Base-by-base conservation (phyloP, 2,329 filamentous ascomycete species). In the Fusarium nodosum region DNA sequence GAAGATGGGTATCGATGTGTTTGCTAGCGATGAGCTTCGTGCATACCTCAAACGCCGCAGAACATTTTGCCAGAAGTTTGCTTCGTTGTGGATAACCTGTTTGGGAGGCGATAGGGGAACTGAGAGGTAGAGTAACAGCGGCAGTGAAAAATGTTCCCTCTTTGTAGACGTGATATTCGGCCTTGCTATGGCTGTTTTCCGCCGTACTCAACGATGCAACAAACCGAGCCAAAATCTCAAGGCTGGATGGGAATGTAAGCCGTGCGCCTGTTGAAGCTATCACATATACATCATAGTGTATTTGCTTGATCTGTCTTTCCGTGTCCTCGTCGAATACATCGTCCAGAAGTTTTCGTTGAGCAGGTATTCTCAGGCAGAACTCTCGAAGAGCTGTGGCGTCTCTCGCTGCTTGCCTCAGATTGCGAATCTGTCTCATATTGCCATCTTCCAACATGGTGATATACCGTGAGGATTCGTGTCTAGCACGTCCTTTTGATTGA, bases 401-500 rank as follows among this genome's bases (percentile, higher is more conserved):
- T 24, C 85, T 79, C 20, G 85, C 84, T 36, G 90, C 88, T 68
- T 92, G 87, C 12, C 83, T 78, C 3, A 93, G 76, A n/a, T 83
- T 82, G 38, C 84, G 79, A 2, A 77, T 71, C 51, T 97, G 91
- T 0, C 82, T 81, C 15, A 77, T 68, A 72, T 97, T 97, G 10
- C 85, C 86, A 2, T 79, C 76, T 76, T 98, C 94, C 4, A 93
- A 77, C 92, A 99, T 94, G 74, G 92, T 93, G 34, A 94, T 86
- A 77, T 95, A 97, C 67, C 87, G 89, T 0, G 96, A 98, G 56
- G 91, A 86, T 1, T 81, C 79, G 73, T 93, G 91, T 39, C 96
- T 87, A 15, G 96, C 96, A 56, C 96, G 88, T 1, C 96, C 96
- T 66, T 93, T 88, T 16, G 94, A 97, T 78, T 99, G 96, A 22